Base-by-base conservation (phyloP, 2,329 filamentous ascomycete species). In the Cladosporium phlei region DNA sequence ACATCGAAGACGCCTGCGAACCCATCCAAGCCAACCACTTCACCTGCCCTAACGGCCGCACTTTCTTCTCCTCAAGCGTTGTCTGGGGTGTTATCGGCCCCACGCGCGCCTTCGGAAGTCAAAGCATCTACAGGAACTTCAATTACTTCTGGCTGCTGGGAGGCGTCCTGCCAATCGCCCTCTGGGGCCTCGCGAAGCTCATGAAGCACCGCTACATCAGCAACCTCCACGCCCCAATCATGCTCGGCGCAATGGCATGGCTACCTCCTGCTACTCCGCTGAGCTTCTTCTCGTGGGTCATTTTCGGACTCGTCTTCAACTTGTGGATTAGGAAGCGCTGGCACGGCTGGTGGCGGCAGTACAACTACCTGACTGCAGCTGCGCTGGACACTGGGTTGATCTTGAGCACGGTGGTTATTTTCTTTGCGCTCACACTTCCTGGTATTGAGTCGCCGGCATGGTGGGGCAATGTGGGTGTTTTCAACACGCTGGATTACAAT, bases 61-160 rank as follows among this genome's bases (percentile, higher is more conserved):
- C 94, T 1, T 88, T 94, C 66, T 95, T 94, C 74, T 93, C 93
- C 66, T 88, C 88, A 43, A 88, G 83, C 46, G 90, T 95, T 47
- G 78, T 94, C 3, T 95, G 88, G 88, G 88, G 88, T 35, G 86
- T 94, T 5, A 56, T 94, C 10, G 88, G 88, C 0, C 88, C 88
- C 0, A 69, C 74, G 46, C 83, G 90, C 57, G 93, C 94, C 72
- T 94, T 95, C 58, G 88, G 88, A 0, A 76, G 77, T 1, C 76
- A 75, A 24, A 86, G 86, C 12, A 80, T 86, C 5, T 94, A 95
- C 63, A 78, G 83, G 19, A 75, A 79, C 8, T 75, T 94, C 1
- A 78, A 94, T 2, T 94, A 85, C 85, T 87, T 85, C 47, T 94
- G 94, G 67, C 75, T 85, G 3, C 65, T 91, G 20, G 88, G 88